phyloP scores from a whole-genome alignment of 306 rosid species.

The Fagus sylvatica region DNA sequence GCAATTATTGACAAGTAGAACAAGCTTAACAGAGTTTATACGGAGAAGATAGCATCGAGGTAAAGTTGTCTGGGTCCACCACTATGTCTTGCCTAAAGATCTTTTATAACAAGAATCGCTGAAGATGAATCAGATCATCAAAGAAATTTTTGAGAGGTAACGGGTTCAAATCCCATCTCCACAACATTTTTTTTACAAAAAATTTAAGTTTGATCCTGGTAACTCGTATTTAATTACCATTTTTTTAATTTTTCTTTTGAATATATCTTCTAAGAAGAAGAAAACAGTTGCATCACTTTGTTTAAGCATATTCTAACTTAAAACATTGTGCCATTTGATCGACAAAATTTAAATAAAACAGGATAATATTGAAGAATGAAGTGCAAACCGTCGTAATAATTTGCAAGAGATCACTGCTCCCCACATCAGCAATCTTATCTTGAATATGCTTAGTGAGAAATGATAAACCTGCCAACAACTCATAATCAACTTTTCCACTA shows the following conservation, averaged over 20 bases:
- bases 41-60: background rate
- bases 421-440: conserved; percentile 37
- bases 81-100: background rate
- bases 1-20: background rate
- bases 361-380: conserved; percentile 19
- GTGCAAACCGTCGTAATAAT: conserved; percentile 58
- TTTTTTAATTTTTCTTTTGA: no score
- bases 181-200: no score
- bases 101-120: background rate
- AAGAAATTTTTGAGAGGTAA: background rate
- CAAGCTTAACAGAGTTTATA: background rate
- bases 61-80: background rate
- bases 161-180: no score
- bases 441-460: conserved; percentile 34
- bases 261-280: background rate
- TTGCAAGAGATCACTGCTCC: conserved; percentile 52
- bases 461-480: conserved; percentile 43
- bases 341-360: background rate
- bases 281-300: background rate
- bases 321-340: background rate
- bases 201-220: no score
- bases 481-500: conserved; percentile 81
- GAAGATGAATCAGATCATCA: background rate
- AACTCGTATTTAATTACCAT: no score
- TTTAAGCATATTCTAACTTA: background rate